Evolutionary conservation across 345 rosid species (phyloP), one percentile per base, ranked within the genome.

Genomic region (Sonneratia alba): DNA sequence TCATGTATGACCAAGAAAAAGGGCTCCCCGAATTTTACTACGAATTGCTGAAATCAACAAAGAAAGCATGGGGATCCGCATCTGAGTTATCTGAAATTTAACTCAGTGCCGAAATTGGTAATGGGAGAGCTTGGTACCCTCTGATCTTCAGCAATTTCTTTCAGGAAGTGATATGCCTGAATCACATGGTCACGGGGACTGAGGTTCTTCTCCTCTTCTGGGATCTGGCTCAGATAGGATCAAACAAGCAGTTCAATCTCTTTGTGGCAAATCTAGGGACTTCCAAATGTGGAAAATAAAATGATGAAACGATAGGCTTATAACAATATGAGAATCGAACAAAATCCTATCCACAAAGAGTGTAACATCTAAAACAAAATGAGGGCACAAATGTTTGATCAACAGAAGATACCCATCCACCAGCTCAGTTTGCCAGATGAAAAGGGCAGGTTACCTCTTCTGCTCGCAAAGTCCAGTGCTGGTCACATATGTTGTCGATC

Each of bases 401-500:
- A 67, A 4, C 11, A 67, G 45, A 42, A 42, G 45, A 67, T 16
- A 43, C 10, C n/a, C 11, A 65, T 65, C 37, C 10, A 12, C 9
- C 7, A 47, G 6, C 56, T 62, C 45, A 68, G 51, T 47, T 47
- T 47, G 16, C 22, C 66, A 15, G 7, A 36, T 40, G 2, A 59
- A 36, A 45, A 9, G 16, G 16, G 63, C 66, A 42, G 81, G 78
- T 77, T 81, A 78, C 99, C 99, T 95, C 99, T 73, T 95, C 99
- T 72, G 97, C 98, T 12, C 99, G 93, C 63, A 95, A 75, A 47
- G 98, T 95, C 99, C 98, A 95, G 79, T 92, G 92, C 79, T 89
- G 97, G 73, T 95, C 99, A 88, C 90, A 89, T 76, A 95, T 92
- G 76, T 90, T 95, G 85, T 95, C 99, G 67, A 95, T 95, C 81